These are phyloP conservation scores for Penicillium brevicompactum DNA, from an alignment of 2,329 filamentous ascomycete genomes.

Conservation along the genomic window DNA sequence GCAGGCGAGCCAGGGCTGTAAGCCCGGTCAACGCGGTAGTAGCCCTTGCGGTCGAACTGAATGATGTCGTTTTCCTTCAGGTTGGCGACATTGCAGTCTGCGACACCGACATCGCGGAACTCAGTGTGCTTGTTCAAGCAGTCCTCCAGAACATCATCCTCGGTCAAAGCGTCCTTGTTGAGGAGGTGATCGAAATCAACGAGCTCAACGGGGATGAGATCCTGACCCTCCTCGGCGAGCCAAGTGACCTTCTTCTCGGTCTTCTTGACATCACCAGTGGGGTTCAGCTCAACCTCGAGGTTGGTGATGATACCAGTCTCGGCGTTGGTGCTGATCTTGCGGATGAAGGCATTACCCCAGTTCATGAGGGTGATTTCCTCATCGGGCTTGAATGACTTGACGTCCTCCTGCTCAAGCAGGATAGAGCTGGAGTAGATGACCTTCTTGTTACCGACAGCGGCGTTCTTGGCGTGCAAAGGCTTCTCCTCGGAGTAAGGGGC, in stretches of 20 bases:
- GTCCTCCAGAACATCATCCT: conserved; percentile 82
- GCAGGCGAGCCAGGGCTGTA: conserved; percentile 61
- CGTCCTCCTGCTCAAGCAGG: conserved; percentile 84
- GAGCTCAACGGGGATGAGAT: conserved; percentile 78
- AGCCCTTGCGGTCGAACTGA: conserved; percentile 92
- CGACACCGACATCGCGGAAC: conserved; percentile 71
- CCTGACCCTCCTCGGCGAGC: conserved; percentile 75
- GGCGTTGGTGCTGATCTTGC: conserved; percentile 50
- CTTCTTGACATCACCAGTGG: conserved; percentile 90
- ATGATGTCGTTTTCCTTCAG: conserved; percentile 89
- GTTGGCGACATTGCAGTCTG: conserved; percentile 76
- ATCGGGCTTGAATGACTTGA: conserved; percentile 74
- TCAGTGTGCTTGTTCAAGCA: conserved; percentile 78
- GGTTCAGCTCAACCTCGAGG: conserved; percentile 82
- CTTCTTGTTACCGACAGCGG: conserved; percentile 80
- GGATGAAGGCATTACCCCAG: conserved; percentile 71
- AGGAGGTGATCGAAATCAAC: conserved; percentile 96
- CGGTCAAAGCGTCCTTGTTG: conserved; percentile 90
- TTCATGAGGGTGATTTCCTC: conserved; percentile 97
- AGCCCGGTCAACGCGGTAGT: conserved; percentile 77
- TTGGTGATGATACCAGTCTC: conserved; percentile 62
- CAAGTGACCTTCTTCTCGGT: conserved; percentile 97
- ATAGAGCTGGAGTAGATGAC: conserved; percentile 75
- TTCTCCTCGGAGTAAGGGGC: conserved; percentile 70
- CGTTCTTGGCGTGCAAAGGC: conserved; percentile 88